These are phyloP conservation scores for Macadamia tetraphylla DNA, from an alignment of 164 flowering plant genomes.

Conservation along the genomic window DNA sequence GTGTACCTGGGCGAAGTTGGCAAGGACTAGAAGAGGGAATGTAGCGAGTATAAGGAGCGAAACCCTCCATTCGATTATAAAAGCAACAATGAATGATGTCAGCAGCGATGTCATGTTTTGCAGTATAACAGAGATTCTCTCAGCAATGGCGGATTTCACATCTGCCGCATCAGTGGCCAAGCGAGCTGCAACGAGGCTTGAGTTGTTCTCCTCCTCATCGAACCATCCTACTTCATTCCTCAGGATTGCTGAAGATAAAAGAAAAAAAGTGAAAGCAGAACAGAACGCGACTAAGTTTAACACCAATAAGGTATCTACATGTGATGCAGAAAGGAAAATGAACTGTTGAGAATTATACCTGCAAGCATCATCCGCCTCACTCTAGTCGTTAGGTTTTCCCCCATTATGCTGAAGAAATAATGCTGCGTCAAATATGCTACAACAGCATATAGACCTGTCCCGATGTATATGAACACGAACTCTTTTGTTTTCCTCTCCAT, in stretches of 20 bases:
- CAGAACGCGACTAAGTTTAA: neutral
- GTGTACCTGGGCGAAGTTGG: conserved; percentile 92
- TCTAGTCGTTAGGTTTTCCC: conserved; percentile 93
- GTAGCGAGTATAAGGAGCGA: conserved; percentile 88
- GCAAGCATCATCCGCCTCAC: conserved; percentile 98
- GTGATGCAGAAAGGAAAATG: neutral
- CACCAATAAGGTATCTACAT: too few species aligned
- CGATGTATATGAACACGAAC: conserved; percentile 84
- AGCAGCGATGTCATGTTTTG: conserved; percentile 98
- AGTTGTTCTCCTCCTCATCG: conserved; percentile 94
- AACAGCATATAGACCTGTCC: conserved; percentile 89
- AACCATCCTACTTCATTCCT: conserved; percentile 99
- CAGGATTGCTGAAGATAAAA: conserved; percentile 51
- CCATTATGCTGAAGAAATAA: conserved; percentile 95
- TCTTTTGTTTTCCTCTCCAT: conserved; percentile 91
- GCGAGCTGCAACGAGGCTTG: conserved; percentile 87
- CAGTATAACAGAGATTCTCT: conserved; percentile 89
- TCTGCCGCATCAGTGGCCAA: conserved; percentile 94
- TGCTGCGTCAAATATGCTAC: conserved; percentile 86
- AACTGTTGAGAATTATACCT: conserved; percentile 36
- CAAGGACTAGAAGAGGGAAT: conserved; percentile 91
- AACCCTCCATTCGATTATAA: conserved; percentile 96
- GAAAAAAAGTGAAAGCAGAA: neutral
- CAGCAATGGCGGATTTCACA: conserved; percentile 92
- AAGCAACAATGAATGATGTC: conserved; percentile 94